phyloP scores from a whole-genome alignment of 768 basidiomycete genomes.

The Nidularia pulvinata region DNA sequence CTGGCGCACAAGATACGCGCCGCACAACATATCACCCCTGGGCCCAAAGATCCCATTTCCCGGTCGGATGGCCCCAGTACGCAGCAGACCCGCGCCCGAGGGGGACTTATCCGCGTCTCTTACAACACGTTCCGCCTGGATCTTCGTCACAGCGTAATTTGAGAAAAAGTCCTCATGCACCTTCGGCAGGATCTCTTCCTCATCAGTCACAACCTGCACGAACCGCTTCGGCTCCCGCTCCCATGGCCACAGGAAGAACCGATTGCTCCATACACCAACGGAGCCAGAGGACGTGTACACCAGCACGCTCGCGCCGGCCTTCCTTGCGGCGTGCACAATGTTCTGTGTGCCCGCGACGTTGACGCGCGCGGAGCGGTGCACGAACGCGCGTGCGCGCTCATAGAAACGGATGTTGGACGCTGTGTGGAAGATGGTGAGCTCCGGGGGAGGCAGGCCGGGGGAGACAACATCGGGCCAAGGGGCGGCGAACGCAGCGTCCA shows the following conservation, averaged over 20 bases:
- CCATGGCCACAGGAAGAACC: conserved; percentile 80
- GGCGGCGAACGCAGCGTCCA: conserved; percentile 60
- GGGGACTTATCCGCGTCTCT: conserved; percentile 31
- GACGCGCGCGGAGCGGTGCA: conserved; percentile 55
- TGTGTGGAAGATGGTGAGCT: conserved; percentile 73
- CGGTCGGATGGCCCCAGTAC: conserved; percentile 78
- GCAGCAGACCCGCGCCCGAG: conserved; percentile 31
- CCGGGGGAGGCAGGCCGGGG: conserved; percentile 19
- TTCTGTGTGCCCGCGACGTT: conserved; percentile 72
- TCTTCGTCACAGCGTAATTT: conserved; percentile 75
- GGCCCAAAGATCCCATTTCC: conserved; percentile 80
- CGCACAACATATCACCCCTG: conserved; percentile 70
- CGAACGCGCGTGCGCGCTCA: conserved; percentile 53
- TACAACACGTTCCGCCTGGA: conserved; percentile 48
- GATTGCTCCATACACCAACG: conserved; percentile 51
- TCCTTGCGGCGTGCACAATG: conserved; percentile 56
- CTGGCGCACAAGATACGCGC: conserved; percentile 58
- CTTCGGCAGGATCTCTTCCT: conserved; percentile 49
- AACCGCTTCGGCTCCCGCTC: conserved; percentile 54
- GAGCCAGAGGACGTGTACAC: conserved; percentile 79
- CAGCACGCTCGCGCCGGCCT: conserved; percentile 53
- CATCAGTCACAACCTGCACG: conserved; percentile 66
- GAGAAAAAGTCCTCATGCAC: conserved; percentile 69
- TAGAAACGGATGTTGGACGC: conserved; percentile 81
- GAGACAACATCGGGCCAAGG: conserved; percentile 50